Percentiles rank a stretch among this genome's conserved stretches.
Evolutionary conservation across 805 yeast genomes (phyloP).

Genomic region (Barnettozyma sp.): DNA sequence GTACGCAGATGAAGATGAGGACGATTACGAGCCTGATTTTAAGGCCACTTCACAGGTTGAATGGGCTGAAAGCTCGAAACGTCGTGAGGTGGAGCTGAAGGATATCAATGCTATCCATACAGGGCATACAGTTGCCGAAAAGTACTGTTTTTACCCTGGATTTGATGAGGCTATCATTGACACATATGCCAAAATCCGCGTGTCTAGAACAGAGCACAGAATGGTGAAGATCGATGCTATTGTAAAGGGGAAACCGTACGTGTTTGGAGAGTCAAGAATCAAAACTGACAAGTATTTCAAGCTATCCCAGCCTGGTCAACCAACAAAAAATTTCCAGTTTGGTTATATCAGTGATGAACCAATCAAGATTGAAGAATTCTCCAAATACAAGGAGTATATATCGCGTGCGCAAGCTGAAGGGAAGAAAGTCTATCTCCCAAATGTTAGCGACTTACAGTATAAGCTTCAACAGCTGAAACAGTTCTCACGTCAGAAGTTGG

Average conservation of each 20-base stretch:
- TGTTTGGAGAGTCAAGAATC: constrained; percentile 34
- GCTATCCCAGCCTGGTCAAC: constrained; percentile 76
- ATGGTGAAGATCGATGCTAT: constrained; percentile 75
- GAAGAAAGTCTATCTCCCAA: constrained; percentile 41
- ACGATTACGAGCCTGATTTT: constrained; percentile 36
- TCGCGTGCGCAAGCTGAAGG: constrained; percentile 40
- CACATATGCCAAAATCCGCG: constrained; percentile 75
- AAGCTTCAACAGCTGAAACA: constrained; percentile 56
- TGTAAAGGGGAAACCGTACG: constrained; percentile 44
- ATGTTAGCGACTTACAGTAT: constrained; percentile 53
- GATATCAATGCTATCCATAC: constrained; percentile 71
- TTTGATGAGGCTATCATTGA: constrained; percentile 66
- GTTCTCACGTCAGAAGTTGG: constrained; percentile 59
- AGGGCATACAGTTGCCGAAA: constrained; percentile 70
- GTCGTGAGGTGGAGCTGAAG: constrained; percentile 41
- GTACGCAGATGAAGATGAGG: constrained; percentile 37
- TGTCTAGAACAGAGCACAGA: constrained; percentile 66
- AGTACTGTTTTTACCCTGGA: constrained; percentile 75
- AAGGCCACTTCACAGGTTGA: constrained; percentile 43
- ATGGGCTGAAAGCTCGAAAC: constrained; percentile 39
- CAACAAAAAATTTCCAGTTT: constrained; percentile 69
- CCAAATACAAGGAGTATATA: constrained; percentile 56
- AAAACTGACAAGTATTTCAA: constrained; percentile 52
- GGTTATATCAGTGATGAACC: constrained; percentile 73
- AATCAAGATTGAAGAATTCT: constrained; percentile 65